Percentiles rank a stretch among this genome's conserved stretches.
phyloP scores from a whole-genome alignment of 768 basidiomycete species.

The Candolleomyces eurysporus region DNA sequence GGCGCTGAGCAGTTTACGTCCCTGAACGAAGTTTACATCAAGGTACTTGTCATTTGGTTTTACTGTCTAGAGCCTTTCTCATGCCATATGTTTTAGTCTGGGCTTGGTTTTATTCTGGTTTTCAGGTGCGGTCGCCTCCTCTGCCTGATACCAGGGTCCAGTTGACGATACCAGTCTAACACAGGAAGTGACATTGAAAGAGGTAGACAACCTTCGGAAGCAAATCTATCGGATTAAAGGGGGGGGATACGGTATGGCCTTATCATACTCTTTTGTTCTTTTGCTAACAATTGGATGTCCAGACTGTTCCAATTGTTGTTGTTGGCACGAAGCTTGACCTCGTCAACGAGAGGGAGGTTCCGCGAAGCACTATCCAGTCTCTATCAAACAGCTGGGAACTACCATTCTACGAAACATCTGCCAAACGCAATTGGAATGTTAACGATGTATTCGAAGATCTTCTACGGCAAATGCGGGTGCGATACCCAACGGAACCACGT shows the following conservation, averaged over 20 bases:
- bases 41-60: constrained; percentile 40
- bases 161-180: constrained; percentile 52
- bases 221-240: constrained; percentile 82
- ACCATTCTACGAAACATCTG: constrained; percentile 87
- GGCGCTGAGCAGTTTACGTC: constrained; percentile 85
- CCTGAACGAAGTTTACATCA: constrained; percentile 79
- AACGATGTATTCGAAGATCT: constrained; percentile 77
- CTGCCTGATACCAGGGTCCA: neutral
- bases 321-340: constrained; percentile 88
- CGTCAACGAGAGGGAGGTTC: constrained; percentile 76
- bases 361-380: constrained; percentile 57
- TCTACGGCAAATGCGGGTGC: constrained; percentile 67
- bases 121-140: constrained; percentile 55
- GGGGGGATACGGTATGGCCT: constrained; percentile 44
- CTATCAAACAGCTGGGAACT: constrained; percentile 66
- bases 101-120: constrained; percentile 78
- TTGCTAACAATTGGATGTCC: neutral
- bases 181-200: constrained; percentile 76
- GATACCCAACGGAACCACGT: constrained; percentile 52
- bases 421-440: constrained; percentile 81
- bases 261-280: constrained; percentile 4
- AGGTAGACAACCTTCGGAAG: constrained; percentile 76
- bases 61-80: constrained; percentile 6
- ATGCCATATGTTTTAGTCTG: constrained; percentile 40
- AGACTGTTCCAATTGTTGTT: constrained; percentile 77